A percentile compares a stretch with the other conserved stretches of the same genome.
Evolutionary conservation across 2,329 filamentous ascomycete genomes (phyloP).

Genomic region (Apiospora phragmitis): DNA sequence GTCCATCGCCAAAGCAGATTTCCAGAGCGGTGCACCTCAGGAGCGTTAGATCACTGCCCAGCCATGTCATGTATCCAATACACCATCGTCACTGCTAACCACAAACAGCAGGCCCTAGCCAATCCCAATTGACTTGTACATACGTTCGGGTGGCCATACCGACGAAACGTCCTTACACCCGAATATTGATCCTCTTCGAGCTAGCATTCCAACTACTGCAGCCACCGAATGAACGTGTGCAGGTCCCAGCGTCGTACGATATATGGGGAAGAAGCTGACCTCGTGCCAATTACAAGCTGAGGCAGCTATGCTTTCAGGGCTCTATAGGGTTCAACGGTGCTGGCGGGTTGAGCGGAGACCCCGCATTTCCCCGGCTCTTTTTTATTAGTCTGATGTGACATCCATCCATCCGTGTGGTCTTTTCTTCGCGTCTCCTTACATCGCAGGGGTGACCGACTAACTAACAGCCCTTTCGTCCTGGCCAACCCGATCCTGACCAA

Average conservation of each 20-base stretch:
- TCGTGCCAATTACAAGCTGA: neutral
- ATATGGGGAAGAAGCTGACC: neutral
- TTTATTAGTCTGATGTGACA: neutral
- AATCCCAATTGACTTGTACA: neutral
- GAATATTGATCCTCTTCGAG: neutral
- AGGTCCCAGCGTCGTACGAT: neutral
- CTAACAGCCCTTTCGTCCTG: neutral
- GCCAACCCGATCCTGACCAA: neutral
- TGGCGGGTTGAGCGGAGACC: neutral
- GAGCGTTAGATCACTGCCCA: neutral
- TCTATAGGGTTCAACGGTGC: neutral
- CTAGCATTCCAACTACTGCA: neutral
- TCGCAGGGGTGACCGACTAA: neutral
- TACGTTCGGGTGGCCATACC: neutral
- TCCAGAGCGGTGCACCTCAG: neutral
- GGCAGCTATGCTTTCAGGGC: neutral
- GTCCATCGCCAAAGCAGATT: neutral
- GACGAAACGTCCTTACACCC: constrained; percentile 4
- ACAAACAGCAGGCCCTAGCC: neutral
- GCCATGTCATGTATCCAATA: neutral
- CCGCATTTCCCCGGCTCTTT: neutral
- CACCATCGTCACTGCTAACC: neutral
- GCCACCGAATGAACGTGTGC: neutral
- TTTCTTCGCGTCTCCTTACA: neutral
- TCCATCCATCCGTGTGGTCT: neutral